Evolutionary conservation across 2,329 filamentous ascomycete genomes (phyloP), one percentile per base, ranked within the genome.

Genomic region (Remersonia thermophila): DNA sequence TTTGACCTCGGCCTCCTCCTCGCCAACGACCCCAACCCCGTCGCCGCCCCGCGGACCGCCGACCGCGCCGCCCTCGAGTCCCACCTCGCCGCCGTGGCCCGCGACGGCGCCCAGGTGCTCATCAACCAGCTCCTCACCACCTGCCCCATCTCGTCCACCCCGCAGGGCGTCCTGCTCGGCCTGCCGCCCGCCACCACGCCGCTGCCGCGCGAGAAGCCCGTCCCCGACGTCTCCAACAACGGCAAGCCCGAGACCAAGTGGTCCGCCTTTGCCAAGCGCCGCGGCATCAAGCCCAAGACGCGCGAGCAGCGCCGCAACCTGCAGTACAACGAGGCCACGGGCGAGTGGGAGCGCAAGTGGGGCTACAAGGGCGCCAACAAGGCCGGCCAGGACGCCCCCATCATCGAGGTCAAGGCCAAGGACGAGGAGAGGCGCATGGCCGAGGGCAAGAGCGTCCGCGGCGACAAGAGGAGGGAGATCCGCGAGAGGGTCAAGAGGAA

Each of bases 181-280:
- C 78, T 98, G 0, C 91, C 91, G 0, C 58, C 71, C 0, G 67
- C 76, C 0, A 64, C 71, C 14, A 93, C 81, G 2, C 59, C 67
- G 1, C 69, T 96, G 3, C 91, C 91, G 16, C 81, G 91, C 49
- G 87, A 95, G 65, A 96, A 98, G 62, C 84, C 85, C 8, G 67
- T 96, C 7, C 91, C 91, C 1, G 20, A 23, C 20, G 9, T 9
- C 20, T 6, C 5, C 20, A 23, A 23, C 20, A 71, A 76, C 38
- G 72, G 77, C 48, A 91, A 87, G 64, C 67, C 79, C 39, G 80
- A 80, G 48, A 96, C 89, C 40, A 94, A 86, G 59, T 98, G 91
- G 91, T 80, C 94, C 66, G 76, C 80, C 53, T 98, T 98, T 65
- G 91, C 91, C 31, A 81, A 78, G 59, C 93, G 93, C 75, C 93